Conservation (phyloP, 2,329 filamentous ascomycete genomes). For the Tetracladium maxilliforme region DNA sequence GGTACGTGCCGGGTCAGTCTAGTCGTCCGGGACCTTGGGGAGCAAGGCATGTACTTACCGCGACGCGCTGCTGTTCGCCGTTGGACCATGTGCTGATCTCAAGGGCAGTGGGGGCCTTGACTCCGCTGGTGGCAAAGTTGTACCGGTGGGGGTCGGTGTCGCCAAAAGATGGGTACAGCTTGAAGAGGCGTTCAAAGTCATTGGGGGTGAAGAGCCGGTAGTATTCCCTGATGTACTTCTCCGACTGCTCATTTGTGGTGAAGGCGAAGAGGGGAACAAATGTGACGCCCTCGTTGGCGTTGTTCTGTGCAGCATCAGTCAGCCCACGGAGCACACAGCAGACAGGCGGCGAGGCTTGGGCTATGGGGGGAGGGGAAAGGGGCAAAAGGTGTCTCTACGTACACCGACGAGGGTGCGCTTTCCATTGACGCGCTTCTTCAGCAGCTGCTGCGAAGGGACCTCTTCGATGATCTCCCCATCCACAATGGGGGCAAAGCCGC, state of each 20-base stretch:
- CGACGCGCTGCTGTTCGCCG: conserved; percentile 33
- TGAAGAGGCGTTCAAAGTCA: too few relatives aligned
- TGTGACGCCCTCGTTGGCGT: conserved; percentile 31
- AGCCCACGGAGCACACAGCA: conserved; percentile 16
- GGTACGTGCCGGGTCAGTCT: too few relatives aligned
- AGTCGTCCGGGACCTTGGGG: neutral
- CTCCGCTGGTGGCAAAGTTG: conserved; percentile 19
- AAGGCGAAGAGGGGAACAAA: conserved; percentile 27
- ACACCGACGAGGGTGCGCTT: conserved; percentile 3
- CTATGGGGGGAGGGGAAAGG: too few relatives aligned
- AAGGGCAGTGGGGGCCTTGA: conserved; percentile 20
- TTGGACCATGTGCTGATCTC: conserved; percentile 24
- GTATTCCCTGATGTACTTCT: too few relatives aligned
- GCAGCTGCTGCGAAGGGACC: conserved; percentile 10
- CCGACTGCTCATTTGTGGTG: too few relatives aligned
- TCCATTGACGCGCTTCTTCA: conserved; percentile 10
- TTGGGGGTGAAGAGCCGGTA: too few relatives aligned
- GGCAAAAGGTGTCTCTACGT: too few relatives aligned
- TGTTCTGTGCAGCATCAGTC: conserved; percentile 16
- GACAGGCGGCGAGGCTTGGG: conserved; percentile 19
- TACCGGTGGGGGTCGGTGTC: too few relatives aligned
- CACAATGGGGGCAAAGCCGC: conserved; percentile 16
- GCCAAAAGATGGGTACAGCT: too few relatives aligned
- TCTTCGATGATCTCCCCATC: conserved; percentile 15
- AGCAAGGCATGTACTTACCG: conserved; percentile 3